These are phyloP conservation scores for Oidiodendron maius DNA, from an alignment of 495 filamentous ascomycete species.

Conservation along the genomic window DNA sequence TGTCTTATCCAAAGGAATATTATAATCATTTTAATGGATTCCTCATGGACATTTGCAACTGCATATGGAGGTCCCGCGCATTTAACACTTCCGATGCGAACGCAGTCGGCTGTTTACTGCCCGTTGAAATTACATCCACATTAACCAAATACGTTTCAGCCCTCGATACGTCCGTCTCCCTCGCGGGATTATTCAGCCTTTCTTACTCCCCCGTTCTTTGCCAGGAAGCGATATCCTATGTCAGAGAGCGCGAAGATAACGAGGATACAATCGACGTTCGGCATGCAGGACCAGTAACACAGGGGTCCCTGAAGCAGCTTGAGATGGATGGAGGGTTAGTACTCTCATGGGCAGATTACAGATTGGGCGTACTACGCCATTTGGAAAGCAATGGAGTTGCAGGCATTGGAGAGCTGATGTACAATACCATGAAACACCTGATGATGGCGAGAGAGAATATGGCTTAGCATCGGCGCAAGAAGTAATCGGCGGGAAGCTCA, in stretches of 20 bases:
- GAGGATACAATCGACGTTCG: slow-evolving; percentile 40
- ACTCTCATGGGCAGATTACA: slow-evolving; percentile 69
- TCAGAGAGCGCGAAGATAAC: slow-evolving; percentile 60
- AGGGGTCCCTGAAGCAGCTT: slow-evolving; percentile 54
- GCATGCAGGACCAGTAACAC: slow-evolving; percentile 74
- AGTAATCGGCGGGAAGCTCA: not conserved
- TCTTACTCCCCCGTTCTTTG: slow-evolving; percentile 62
- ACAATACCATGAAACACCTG: slow-evolving; percentile 75
- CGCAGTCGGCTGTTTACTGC: slow-evolving; percentile 66
- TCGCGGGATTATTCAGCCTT: slow-evolving; percentile 61
- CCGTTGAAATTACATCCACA: slow-evolving; percentile 34
- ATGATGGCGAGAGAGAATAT: slow-evolving; percentile 32
- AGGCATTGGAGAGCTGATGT: slow-evolving; percentile 71
- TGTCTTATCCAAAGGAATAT: slow-evolving; percentile 40
- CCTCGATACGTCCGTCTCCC: slow-evolving; percentile 33
- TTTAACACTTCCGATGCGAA: slow-evolving; percentile 64
- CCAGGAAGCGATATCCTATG: slow-evolving; percentile 58
- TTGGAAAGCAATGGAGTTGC: slow-evolving; percentile 58
- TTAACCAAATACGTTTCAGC: slow-evolving; percentile 40
- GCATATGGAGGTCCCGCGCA: slow-evolving; percentile 74
- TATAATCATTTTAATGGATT: slow-evolving; percentile 76
- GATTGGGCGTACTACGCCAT: slow-evolving; percentile 64
- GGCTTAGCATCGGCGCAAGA: not conserved
- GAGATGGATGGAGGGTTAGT: slow-evolving; percentile 63
- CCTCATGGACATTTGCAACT: slow-evolving; percentile 86